These are phyloP conservation scores for Knoxdaviesia capensis DNA, from an alignment of 2,329 filamentous ascomycete species.

Conservation along the genomic window DNA sequence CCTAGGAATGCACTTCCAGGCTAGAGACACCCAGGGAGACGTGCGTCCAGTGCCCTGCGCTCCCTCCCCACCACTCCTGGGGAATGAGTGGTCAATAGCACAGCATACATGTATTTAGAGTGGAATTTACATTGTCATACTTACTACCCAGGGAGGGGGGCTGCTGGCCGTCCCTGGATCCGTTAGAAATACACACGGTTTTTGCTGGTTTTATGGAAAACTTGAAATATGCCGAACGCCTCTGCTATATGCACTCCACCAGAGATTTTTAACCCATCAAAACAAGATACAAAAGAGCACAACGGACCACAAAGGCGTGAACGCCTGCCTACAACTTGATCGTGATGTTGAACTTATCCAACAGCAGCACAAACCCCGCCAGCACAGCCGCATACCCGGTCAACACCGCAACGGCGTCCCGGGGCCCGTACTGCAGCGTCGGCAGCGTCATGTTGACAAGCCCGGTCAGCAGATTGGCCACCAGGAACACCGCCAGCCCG, in stretches of 20 bases:
- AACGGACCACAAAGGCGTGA: not conserved
- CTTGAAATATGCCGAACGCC: too few species aligned
- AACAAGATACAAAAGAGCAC: not conserved
- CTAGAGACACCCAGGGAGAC: too few species aligned
- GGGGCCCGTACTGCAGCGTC: conserved; percentile 51
- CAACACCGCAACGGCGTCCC: conserved; percentile 52
- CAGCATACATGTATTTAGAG: too few species aligned
- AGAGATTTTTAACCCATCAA: not conserved
- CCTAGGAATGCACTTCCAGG: too few species aligned
- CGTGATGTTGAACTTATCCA: conserved; percentile 46
- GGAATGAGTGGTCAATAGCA: too few species aligned
- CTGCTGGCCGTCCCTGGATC: too few species aligned
- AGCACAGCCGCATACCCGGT: conserved; percentile 49
- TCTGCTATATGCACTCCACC: not conserved
- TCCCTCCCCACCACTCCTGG: too few species aligned
- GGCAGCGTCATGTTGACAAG: conserved; percentile 71
- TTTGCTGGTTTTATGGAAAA: too few species aligned
- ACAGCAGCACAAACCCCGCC: conserved; percentile 42
- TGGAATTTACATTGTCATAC: too few species aligned
- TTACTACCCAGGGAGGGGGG: too few species aligned
- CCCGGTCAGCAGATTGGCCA: conserved; percentile 80
- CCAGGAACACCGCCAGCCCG: conserved; percentile 63
- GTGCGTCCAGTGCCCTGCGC: too few species aligned
- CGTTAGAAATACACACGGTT: too few species aligned
- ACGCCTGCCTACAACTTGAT: conserved; percentile 23